phyloP scores from a whole-genome alignment of 73 alveolate species.

The Blepharisma japonicum region DNA sequence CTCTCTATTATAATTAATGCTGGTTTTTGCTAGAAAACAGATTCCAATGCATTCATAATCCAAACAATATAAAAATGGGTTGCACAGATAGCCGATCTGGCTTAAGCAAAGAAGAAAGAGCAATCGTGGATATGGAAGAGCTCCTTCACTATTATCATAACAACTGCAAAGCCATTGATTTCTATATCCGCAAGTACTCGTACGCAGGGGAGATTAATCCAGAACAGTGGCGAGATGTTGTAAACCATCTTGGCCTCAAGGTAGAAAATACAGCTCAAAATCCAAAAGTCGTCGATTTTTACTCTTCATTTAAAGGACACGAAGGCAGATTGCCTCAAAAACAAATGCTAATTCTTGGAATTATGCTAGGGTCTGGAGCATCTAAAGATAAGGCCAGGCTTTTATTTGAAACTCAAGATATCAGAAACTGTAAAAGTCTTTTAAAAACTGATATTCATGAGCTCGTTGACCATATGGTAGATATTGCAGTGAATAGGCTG shows the following conservation, averaged over 20 bases:
- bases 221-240: neutral
- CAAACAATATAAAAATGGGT: neutral
- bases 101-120: neutral
- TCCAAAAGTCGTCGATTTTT: neutral
- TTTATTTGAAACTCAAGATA: neutral
- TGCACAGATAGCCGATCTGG: neutral
- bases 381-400: neutral
- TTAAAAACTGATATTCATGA: neutral
- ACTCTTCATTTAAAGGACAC: neutral
- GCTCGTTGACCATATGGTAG: neutral
- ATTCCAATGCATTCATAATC: too few relatives aligned
- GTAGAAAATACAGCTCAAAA: neutral
- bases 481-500: neutral
- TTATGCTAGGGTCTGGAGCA: neutral
- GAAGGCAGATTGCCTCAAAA: neutral
- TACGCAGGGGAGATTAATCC: neutral
- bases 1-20: too few relatives aligned
- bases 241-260: neutral
- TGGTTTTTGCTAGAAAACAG: too few relatives aligned
- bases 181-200: neutral
- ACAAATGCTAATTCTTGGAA: neutral
- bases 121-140: neutral
- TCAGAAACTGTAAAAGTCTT: neutral
- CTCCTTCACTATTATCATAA: neutral
- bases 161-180: conserved; percentile 3